Base-by-base conservation (phyloP, 257 asterid species). In the Primulina tabacum region DNA sequence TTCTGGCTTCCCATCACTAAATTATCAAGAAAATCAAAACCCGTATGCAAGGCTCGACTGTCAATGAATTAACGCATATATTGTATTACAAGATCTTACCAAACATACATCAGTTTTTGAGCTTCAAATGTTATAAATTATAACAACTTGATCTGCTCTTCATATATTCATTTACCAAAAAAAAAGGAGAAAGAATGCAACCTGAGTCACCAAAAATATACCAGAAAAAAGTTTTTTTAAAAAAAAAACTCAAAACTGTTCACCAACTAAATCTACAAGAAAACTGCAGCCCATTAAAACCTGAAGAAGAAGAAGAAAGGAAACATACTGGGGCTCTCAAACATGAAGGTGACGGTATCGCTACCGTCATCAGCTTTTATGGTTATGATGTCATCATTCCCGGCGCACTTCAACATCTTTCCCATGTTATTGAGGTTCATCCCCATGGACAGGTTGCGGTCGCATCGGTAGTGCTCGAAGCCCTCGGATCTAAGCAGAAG, bases 391-490 rank as follows among this genome's bases (percentile, higher is more conserved):
- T 86, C 91, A 75, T 86, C 91, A 60, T 83, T 83, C 0, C 87
- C 91, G 21, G 91, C 87, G 72, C 91, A 83, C 69, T 83, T 86
- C 6, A 83, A 82, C 88, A 86, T 83, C 68, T 86, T 86, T 1
- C 82, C 69, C 87, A 83, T 81, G 75, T 86, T 86, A 30, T 65
- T 68, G 72, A 86, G 85, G 72, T 83, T 86, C 87, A 83, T 86
- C 43, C 91, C 91, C 87, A 86, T 81, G 56, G 89, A 83, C 17
- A 86, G 65, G 76, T 83, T 83, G 33, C 91, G 83, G 83, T 86
- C 91, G 37, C 91, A 86, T 28, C 91, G 82, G 79, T 86, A 86
- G 81, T 86, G 91, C 82, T 86, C 91, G 55, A 86, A 86, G 0
- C 91, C 91, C 78, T 83, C 91, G 8, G 91, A 81, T 62, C 91